phyloP scores from a whole-genome alignment of 495 filamentous ascomycete species.

The Podospora sp. region DNA sequence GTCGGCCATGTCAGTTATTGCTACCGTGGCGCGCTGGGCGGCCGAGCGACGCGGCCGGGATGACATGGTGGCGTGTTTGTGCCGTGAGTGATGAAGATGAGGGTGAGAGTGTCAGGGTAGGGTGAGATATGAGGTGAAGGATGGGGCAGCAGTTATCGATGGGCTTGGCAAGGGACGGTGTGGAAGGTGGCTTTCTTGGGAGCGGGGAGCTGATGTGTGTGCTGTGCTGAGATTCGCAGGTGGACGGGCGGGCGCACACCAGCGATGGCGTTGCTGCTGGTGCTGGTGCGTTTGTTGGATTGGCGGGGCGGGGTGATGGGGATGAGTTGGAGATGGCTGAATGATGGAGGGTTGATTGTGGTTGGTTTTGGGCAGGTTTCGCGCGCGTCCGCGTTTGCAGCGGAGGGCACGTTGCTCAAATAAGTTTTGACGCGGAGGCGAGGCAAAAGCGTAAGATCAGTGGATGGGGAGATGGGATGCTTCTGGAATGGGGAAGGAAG shows the following conservation, averaged over 20 bases:
- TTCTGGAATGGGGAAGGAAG: background rate
- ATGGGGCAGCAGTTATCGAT: background rate
- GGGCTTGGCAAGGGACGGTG: background rate
- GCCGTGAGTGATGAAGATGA: constrained; percentile 5
- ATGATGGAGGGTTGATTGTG: background rate
- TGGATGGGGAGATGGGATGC: background rate
- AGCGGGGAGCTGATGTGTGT: background rate
- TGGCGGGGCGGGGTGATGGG: background rate
- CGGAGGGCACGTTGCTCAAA: constrained; percentile 13
- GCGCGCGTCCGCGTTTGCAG: background rate
- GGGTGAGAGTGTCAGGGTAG: background rate
- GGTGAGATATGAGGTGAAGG: background rate
- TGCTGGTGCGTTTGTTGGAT: constrained; percentile 8
- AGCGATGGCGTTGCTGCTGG: constrained; percentile 3
- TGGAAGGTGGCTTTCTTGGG: background rate
- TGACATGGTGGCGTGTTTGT: constrained; percentile 35
- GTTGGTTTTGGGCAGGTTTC: background rate
- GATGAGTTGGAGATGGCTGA: background rate
- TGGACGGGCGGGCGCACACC: background rate
- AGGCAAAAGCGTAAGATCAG: constrained; percentile 1
- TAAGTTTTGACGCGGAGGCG: constrained; percentile 6
- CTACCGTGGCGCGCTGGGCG: constrained; percentile 51
- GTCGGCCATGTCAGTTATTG: constrained; percentile 55
- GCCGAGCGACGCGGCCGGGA: constrained; percentile 50
- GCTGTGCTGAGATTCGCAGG: background rate